Evolutionary conservation across 106 monocot genomes (phyloP), one percentile per base, ranked within the genome.

Genomic region (Dendrobium huoshanense): DNA sequence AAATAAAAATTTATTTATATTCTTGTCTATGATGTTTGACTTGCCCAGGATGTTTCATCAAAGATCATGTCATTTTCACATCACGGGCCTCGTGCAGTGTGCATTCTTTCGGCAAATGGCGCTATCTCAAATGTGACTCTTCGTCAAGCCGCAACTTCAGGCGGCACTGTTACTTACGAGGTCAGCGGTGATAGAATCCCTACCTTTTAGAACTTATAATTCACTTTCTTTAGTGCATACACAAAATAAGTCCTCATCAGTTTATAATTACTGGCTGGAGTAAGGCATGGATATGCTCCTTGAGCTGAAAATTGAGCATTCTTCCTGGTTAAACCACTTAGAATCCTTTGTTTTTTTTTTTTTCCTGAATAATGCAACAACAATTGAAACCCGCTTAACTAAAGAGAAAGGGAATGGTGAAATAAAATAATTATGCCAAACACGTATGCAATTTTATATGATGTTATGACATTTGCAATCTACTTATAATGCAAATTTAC

Each of bases 1-100:
- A 61, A 61, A 61, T 4, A 61, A 8, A 61, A 7, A n/a, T n/a
- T 61, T 8, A 61, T 61, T 61, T 4, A 40, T 70, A 37, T 73
- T 42, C 43, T 20, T 6, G 68, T 6, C 74, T 22, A 41, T 74
- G 9, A 74, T 74, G 74, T 19, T 43, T 74, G 43, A 74, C 7
- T 74, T 49, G 77, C 75, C 9, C 77, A 91, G 91, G 91, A 91
- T 84, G 87, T 91, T 43, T 85, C 83, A 16, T 85, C 91, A 51
- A 91, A 87, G 70, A 88, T 91, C 58, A 91, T 91, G 88, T 91
- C 91, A 43, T 91, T 88, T 86, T 88, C 88, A 65, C 88, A 91
- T 67, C 80, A 91, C 68, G 91, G 91, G 64, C 88, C 91, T 48
- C 85, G 87, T 76, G 88, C 87, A 65, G 85, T 91, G 9, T 91